Evolutionary conservation across 1,284 basidiomycete species (phyloP).

Genomic region (Boletus calvinii): DNA sequence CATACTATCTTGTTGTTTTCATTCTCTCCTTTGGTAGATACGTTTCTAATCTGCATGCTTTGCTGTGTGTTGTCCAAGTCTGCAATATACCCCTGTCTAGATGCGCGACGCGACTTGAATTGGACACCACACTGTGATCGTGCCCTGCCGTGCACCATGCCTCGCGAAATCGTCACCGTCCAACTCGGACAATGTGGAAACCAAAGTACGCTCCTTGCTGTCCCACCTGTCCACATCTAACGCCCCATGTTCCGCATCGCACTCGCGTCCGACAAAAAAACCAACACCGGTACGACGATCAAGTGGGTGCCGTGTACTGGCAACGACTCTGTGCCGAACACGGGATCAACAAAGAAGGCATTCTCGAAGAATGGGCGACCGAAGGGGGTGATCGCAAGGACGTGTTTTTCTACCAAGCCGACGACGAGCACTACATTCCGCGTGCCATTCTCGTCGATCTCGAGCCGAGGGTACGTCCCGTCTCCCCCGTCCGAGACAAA

Average conservation of each 20-base stretch:
- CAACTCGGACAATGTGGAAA: conserved; percentile 96
- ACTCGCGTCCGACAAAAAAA: too few species aligned
- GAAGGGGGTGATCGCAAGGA: conserved; percentile 96
- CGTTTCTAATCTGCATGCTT: conserved; percentile 20
- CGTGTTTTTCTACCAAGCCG: conserved; percentile 99
- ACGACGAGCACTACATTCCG: conserved; percentile 99
- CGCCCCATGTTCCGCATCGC: neutral
- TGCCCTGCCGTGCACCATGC: conserved; percentile 61
- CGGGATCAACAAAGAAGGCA: conserved; percentile 91
- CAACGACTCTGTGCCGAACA: conserved; percentile 95
- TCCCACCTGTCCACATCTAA: conserved; percentile 16
- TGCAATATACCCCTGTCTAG: neutral
- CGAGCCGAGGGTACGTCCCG: conserved; percentile 85
- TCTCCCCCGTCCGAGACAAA: neutral
- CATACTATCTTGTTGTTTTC: conserved; percentile 27
- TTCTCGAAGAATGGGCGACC: conserved; percentile 92
- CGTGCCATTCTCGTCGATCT: conserved; percentile 95
- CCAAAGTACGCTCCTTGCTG: conserved; percentile 66
- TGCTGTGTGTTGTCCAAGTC: conserved; percentile 8
- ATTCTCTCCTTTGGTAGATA: conserved; percentile 18
- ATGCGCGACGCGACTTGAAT: conserved; percentile 4
- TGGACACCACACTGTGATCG: conserved; percentile 8
- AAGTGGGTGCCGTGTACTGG: conserved; percentile 90
- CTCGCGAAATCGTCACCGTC: conserved; percentile 84
- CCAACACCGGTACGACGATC: neutral